A percentile compares a stretch with the other conserved stretches of the same genome.
These are phyloP conservation scores for Alternaria angustiovoidea DNA, from an alignment of 2,329 filamentous ascomycete genomes.

Conservation along the genomic window DNA sequence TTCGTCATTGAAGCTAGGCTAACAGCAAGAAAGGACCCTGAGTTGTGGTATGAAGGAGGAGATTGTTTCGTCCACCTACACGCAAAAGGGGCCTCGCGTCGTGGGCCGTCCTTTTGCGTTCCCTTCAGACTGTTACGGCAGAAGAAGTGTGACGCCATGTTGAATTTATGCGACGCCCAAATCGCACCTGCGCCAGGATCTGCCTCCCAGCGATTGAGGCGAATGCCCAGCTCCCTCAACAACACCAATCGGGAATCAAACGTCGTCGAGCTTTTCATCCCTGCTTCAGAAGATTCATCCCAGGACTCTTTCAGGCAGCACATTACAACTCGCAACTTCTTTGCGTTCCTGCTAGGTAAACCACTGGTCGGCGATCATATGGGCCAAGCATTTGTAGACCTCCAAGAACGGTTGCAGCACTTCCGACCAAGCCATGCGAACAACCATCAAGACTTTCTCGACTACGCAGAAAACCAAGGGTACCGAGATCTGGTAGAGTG, in stretches of 20 bases:
- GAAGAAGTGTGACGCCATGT: conserved; percentile 67
- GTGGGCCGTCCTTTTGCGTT: conserved; percentile 73
- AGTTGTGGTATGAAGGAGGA: conserved; percentile 73
- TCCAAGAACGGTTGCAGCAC: conserved; percentile 71
- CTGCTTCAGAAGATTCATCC: conserved; percentile 64
- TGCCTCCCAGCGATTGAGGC: conserved; percentile 16
- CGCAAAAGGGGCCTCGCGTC: conserved; percentile 68
- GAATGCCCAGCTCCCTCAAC: conserved; percentile 47
- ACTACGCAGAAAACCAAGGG: conserved; percentile 73
- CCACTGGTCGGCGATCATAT: conserved; percentile 74
- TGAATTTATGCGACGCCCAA: conserved; percentile 57
- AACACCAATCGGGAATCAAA: conserved; percentile 47
- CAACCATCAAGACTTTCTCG: conserved; percentile 68
- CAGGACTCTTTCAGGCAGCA: conserved; percentile 69
- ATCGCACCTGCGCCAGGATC: conserved; percentile 29
- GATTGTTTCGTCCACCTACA: conserved; percentile 77
- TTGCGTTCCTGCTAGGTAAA: conserved; percentile 72
- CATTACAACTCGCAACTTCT: conserved; percentile 75
- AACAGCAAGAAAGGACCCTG: conserved; percentile 65
- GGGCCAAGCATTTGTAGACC: conserved; percentile 67
- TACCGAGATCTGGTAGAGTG: conserved; percentile 73
- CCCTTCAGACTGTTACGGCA: conserved; percentile 66
- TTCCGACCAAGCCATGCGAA: conserved; percentile 64
- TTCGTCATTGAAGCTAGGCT: conserved; percentile 5
- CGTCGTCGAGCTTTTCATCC: conserved; percentile 71